phyloP scores from a whole-genome alignment of 2,329 filamentous ascomycete species.

The Zymoseptoria crescenta region DNA sequence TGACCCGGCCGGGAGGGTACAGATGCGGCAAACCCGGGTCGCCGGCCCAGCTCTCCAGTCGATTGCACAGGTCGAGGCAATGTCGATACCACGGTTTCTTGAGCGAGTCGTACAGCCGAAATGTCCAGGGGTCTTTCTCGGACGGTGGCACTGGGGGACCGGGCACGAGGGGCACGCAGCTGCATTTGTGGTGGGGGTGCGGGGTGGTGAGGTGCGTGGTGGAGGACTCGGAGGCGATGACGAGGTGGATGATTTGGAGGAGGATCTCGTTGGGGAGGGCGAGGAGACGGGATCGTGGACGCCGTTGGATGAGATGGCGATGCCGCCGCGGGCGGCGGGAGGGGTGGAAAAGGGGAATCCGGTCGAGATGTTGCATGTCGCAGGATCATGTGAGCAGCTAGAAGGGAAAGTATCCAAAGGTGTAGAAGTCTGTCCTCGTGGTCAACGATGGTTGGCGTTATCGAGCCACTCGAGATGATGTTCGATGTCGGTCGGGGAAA shows the following conservation, averaged over 20 bases:
- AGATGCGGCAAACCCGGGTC: not conserved
- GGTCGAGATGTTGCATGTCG: not conserved
- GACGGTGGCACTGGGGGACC: not conserved
- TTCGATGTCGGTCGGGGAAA: not conserved
- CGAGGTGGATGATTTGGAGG: not conserved
- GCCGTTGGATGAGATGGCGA: too few relatives aligned
- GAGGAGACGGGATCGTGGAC: not conserved
- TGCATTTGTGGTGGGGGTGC: not conserved
- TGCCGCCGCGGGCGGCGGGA: not conserved
- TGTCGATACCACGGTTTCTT: not conserved
- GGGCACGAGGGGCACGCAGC: not conserved
- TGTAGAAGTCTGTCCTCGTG: not conserved
- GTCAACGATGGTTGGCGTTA: not conserved
- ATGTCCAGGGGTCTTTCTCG: not conserved
- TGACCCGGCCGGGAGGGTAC: not conserved
- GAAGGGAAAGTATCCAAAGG: too few relatives aligned
- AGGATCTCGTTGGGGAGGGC: not conserved
- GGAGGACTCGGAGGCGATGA: not conserved
- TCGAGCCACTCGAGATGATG: not conserved
- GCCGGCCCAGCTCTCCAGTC: not conserved
- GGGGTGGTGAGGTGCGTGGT: not conserved
- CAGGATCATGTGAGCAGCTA: not conserved
- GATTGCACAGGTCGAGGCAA: not conserved
- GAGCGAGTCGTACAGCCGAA: not conserved
- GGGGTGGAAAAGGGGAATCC: not conserved